Evolutionary conservation across 129 eudicot species (phyloP).

Genomic region (Flaveria trinervia): DNA sequence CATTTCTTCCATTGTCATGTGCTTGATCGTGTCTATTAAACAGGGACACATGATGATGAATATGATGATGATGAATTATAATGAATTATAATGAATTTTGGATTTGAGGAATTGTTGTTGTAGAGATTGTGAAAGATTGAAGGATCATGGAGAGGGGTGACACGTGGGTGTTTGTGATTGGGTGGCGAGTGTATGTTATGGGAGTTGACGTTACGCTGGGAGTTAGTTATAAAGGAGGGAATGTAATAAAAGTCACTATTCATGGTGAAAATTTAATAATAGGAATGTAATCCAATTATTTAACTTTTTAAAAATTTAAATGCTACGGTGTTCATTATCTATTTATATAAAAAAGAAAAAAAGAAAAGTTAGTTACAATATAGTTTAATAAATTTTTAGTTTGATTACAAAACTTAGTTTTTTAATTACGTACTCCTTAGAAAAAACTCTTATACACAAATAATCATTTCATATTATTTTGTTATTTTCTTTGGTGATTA

Average conservation of each 20-base stretch:
- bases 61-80: not conserved
- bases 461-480: too few relatives aligned
- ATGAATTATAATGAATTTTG: not conserved
- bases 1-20: conserved; percentile 63
- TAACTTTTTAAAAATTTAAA: too few relatives aligned
- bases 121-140: not conserved
- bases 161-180: conserved; percentile 26
- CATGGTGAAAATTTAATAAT: too few relatives aligned
- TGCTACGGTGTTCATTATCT: too few relatives aligned
- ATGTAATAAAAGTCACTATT: not conserved
- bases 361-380: too few relatives aligned
- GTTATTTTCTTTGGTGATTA: too few relatives aligned
- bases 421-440: too few relatives aligned
- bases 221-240: conserved; percentile 7
- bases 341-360: too few relatives aligned
- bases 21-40: conserved; percentile 33
- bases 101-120: not conserved
- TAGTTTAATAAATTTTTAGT: too few relatives aligned
- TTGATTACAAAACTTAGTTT: too few relatives aligned
- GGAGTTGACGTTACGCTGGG: not conserved
- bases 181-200: not conserved
- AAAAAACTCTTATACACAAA: too few relatives aligned
- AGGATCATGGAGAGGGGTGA: conserved; percentile 24
- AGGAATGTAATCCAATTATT: too few relatives aligned
- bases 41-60: conserved; percentile 23